Evolutionary conservation across 495 filamentous ascomycete species (phyloP), one percentile per base, ranked within the genome.

Genomic region (Elaphomyces granulatus): DNA sequence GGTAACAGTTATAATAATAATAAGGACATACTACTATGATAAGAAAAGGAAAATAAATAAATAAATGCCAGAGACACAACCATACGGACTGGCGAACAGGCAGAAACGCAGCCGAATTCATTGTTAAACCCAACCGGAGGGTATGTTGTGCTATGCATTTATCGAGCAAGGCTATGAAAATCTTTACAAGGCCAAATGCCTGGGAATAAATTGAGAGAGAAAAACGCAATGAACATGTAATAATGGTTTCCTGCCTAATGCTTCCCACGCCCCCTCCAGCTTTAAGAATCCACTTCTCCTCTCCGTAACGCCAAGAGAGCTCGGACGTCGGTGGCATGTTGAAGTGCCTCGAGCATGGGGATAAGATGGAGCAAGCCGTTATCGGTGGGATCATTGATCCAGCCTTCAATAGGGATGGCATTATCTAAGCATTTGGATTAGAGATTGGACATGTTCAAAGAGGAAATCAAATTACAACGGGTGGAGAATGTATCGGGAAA

Each of bases 301-400:
- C 87, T 79, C 45, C 87, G 74, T 49, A 98, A 67, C 26, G 83
- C 85, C 46, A 96, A 63, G 37, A 95, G 64, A 34, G 90, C 86
- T 34, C 90, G 74, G 20, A 96, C 90, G 62, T 98, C 90, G 15
- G 82, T 93, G 42, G 84, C 87, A 66, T 94, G 92, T 60, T 96
- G 92, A 53, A 98, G 63, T 18, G 83, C 88, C 63, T 96, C 90
- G 31, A 98, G 67, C 49, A 95, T 70, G n/a, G 90, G 90, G 40
- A 98, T 74, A 32, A 98, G 66, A 58, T 95, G 84, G 53, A 94
- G 67, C 23, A 98, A 66, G 51, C 90, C 87, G 51, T 85, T 80
- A 60, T 93, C 84, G 14, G 84, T 90, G 16, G 84, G 84, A 61
- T 92, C 84, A 58, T 70, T 85, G 49, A 90, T 88, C 84, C 84